These are phyloP conservation scores for Clonostachys rhizophaga DNA, from an alignment of 2,329 filamentous ascomycete genomes.

Conservation along the genomic window DNA sequence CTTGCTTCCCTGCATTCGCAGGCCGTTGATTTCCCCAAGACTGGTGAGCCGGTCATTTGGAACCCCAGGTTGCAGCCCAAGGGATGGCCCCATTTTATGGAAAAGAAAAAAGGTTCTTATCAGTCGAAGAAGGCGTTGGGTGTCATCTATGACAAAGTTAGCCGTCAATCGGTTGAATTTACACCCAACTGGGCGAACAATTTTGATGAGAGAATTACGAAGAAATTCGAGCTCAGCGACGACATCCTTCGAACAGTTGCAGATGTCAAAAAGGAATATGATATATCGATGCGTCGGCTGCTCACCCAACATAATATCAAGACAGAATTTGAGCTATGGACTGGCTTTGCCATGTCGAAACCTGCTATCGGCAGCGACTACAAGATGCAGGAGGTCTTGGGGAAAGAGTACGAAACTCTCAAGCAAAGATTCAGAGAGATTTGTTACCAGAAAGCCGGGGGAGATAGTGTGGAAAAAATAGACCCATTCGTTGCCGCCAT, in stretches of 20 bases:
- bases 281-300: slow-evolving; percentile 68
- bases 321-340: slow-evolving; percentile 91
- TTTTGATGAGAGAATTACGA: slow-evolving; percentile 74
- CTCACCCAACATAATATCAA: slow-evolving; percentile 80
- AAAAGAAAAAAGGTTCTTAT: slow-evolving; percentile 59
- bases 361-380: slow-evolving; percentile 72
- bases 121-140: slow-evolving; percentile 70
- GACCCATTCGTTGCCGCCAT: slow-evolving; percentile 78
- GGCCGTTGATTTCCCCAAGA: slow-evolving; percentile 94
- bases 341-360: slow-evolving; percentile 75
- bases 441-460: slow-evolving; percentile 62
- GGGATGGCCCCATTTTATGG: slow-evolving; percentile 84
- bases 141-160: slow-evolving; percentile 73
- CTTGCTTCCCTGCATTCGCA: slow-evolving; percentile 80
- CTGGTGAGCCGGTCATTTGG: slow-evolving; percentile 72
- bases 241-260: slow-evolving; percentile 53
- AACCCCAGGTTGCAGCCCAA: slow-evolving; percentile 51
- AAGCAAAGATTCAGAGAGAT: slow-evolving; percentile 64
- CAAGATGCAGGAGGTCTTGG: slow-evolving; percentile 82
- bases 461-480: slow-evolving; percentile 50
- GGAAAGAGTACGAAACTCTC: slow-evolving; percentile 59
- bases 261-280: slow-evolving; percentile 72
- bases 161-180: slow-evolving; percentile 55
- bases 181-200: slow-evolving; percentile 63
- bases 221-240: slow-evolving; percentile 51